Evolutionary conservation across 2,329 filamentous ascomycete species (phyloP).

Genomic region (Remersonia thermophila): DNA sequence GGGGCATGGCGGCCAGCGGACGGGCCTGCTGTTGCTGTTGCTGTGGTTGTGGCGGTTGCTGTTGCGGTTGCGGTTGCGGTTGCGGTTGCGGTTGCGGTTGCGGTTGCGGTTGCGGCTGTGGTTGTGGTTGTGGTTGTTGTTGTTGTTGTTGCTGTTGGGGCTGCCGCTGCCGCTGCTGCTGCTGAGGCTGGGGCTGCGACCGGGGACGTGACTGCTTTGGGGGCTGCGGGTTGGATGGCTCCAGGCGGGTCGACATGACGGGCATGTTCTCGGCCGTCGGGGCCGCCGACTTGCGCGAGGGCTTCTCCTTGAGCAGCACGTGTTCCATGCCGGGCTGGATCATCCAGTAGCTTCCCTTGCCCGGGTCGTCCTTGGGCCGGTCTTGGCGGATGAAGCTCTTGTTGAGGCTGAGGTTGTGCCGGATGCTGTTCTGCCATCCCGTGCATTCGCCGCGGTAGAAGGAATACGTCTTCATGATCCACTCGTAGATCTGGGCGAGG

Average conservation of each 20-base stretch:
- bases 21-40: not conserved
- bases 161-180: not conserved
- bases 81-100: not conserved
- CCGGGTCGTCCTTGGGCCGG: conserved; percentile 89
- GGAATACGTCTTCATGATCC: conserved; percentile 90
- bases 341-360: conserved; percentile 95
- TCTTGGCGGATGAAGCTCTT: conserved; percentile 95
- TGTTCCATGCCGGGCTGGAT: conserved; percentile 84
- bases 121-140: not conserved
- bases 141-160: not conserved
- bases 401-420: conserved; percentile 92
- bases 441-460: conserved; percentile 78
- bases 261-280: conserved; percentile 45
- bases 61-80: not conserved
- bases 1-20: conserved; percentile 21
- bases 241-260: conserved; percentile 44
- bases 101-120: not conserved
- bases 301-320: conserved; percentile 82
- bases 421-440: conserved; percentile 98
- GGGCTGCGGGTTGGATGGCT: conserved; percentile 32
- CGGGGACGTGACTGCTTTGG: conserved; percentile 10
- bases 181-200: not conserved
- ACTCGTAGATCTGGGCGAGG: conserved; percentile 93
- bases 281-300: conserved; percentile 41
- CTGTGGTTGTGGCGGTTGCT: not conserved